phyloP scores from a whole-genome alignment of 2,329 filamentous ascomycete species.

The Trichoderma brevicompactum region DNA sequence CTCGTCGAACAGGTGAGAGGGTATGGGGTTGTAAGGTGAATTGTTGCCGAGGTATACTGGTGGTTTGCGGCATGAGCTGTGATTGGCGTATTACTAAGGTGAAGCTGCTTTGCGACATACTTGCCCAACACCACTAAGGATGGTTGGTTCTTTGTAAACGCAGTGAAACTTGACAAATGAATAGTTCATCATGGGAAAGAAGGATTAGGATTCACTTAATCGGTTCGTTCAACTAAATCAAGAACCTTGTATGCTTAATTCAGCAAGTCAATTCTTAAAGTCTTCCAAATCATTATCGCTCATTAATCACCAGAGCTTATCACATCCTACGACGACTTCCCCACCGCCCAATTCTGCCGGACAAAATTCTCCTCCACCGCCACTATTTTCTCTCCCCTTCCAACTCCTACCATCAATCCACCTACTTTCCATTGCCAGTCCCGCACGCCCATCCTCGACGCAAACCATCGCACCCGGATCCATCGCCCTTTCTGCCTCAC shows the following conservation, averaged over 20 bases:
- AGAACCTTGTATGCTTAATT: not conserved
- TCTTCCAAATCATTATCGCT: not conserved
- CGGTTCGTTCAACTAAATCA: too few species aligned
- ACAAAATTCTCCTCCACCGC: conserved; percentile 32
- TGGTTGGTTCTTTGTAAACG: too few species aligned
- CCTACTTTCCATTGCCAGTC: not conserved
- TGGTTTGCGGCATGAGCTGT: too few species aligned
- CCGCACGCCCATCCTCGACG: not conserved
- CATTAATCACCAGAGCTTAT: not conserved
- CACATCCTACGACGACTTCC: not conserved
- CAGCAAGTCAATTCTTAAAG: not conserved
- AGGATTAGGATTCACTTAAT: too few species aligned
- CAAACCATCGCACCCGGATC: not conserved
- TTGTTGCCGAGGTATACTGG: too few species aligned
- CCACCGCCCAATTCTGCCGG: conserved; percentile 36
- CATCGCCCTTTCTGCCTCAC: not conserved
- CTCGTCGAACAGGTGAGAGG: not conserved
- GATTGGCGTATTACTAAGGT: too few species aligned
- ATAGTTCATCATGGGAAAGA: too few species aligned
- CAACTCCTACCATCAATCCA: not conserved
- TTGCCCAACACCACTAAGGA: too few species aligned
- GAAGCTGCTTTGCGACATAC: too few species aligned
- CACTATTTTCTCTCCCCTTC: conserved; percentile 31
- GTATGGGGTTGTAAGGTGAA: too few species aligned
- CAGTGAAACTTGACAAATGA: too few species aligned